A percentile compares a stretch with the other conserved stretches of the same genome.
These are phyloP conservation scores for Astrephomene gubernaculifera DNA, from an alignment of 139 green algal genomes.

Conservation along the genomic window DNA sequence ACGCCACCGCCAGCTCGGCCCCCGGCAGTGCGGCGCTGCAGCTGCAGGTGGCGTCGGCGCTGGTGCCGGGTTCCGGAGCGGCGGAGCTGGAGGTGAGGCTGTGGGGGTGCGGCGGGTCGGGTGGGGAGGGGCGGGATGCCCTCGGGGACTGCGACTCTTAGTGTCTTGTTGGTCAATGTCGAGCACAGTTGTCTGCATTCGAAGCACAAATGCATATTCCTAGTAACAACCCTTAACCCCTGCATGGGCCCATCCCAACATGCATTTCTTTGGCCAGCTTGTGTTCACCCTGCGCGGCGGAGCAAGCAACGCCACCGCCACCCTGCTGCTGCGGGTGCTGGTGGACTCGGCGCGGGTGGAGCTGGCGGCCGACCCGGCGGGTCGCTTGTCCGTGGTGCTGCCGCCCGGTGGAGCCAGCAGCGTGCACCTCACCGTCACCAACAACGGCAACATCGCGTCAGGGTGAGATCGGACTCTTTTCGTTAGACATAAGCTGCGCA, in stretches of 20 bases:
- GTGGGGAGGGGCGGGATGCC: too few relatives aligned
- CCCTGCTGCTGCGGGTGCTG: not conserved
- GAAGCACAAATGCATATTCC: too few relatives aligned
- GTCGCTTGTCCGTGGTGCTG: slow-evolving; percentile 1
- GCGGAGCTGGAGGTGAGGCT: not conserved
- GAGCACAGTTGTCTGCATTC: too few relatives aligned
- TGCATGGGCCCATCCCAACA: too few relatives aligned
- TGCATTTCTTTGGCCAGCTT: too few relatives aligned
- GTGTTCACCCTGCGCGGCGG: slow-evolving; percentile 11
- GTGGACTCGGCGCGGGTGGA: not conserved
- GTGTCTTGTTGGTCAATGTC: too few relatives aligned
- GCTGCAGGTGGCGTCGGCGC: not conserved
- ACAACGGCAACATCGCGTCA: slow-evolving; percentile 11
- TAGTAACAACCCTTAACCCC: too few relatives aligned
- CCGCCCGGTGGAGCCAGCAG: not conserved
- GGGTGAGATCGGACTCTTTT: too few relatives aligned
- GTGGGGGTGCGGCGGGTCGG: too few relatives aligned
- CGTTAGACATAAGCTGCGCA: too few relatives aligned
- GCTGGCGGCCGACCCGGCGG: not conserved
- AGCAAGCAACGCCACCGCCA: not conserved
- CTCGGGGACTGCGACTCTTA: too few relatives aligned
- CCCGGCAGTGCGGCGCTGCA: not conserved
- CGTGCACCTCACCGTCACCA: not conserved
- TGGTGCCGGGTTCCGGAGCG: not conserved
- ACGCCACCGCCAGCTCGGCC: not conserved